These are phyloP conservation scores for Ascochyta lentis DNA, from an alignment of 2,329 filamentous ascomycete species.

Conservation along the genomic window DNA sequence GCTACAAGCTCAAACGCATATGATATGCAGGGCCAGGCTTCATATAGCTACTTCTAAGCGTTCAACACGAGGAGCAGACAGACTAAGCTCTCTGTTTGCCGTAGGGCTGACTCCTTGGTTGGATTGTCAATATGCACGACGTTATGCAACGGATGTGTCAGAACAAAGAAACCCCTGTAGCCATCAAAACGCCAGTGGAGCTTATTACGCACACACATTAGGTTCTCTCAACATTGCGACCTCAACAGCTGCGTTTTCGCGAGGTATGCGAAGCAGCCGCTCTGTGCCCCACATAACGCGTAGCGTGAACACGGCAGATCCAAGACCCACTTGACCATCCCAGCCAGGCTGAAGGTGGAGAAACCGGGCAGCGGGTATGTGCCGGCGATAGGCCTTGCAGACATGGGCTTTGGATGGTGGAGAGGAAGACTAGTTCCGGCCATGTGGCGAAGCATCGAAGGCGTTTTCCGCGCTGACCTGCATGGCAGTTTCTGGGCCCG, in stretches of 20 bases:
- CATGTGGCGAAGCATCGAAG: conserved; percentile 38
- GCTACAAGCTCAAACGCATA: not conserved
- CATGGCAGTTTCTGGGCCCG: conserved; percentile 26
- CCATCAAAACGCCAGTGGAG: not conserved
- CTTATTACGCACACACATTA: not conserved
- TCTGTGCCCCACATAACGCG: conserved; percentile 2
- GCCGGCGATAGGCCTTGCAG: conserved; percentile 8
- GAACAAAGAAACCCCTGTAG: conserved; percentile 15
- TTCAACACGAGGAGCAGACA: conserved; percentile 1
- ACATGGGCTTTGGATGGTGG: not conserved
- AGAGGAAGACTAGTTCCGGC: conserved; percentile 20
- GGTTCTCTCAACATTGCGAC: not conserved
- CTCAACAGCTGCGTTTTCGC: conserved; percentile 8
- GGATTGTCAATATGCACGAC: conserved; percentile 4
- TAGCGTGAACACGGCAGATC: conserved; percentile 10
- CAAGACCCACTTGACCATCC: conserved; percentile 11
- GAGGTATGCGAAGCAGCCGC: conserved; percentile 3
- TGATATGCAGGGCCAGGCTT: conserved; percentile 9
- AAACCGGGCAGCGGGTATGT: conserved; percentile 4
- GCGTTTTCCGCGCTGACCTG: conserved; percentile 26
- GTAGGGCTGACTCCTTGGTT: conserved; percentile 18
- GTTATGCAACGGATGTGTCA: conserved; percentile 5
- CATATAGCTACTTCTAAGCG: conserved; percentile 1
- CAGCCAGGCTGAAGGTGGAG: not conserved
- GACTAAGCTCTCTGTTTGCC: conserved; percentile 5